These are phyloP conservation scores for Lachnellula suecica DNA, from an alignment of 2,329 filamentous ascomycete genomes.

Conservation along the genomic window DNA sequence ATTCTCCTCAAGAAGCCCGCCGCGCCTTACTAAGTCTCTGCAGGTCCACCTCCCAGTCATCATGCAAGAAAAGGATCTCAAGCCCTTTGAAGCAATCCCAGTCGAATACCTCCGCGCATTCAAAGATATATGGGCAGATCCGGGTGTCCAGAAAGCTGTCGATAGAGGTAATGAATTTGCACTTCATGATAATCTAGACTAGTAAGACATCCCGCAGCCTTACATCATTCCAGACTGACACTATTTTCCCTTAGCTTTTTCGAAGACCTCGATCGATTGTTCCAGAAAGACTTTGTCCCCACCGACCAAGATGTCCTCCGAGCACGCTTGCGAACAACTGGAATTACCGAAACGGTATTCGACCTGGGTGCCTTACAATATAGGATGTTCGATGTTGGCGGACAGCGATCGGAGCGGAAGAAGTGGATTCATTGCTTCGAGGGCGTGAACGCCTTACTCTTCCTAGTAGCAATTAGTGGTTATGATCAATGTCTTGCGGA, in stretches of 20 bases:
- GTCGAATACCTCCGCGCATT: conserved; percentile 77
- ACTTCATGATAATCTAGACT: conserved; percentile 90
- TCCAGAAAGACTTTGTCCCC: conserved; percentile 77
- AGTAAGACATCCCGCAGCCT: conserved; percentile 58
- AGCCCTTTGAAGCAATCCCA: conserved; percentile 77
- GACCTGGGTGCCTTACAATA: conserved; percentile 90
- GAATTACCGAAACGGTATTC: conserved; percentile 94
- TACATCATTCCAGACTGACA: conserved; percentile 9
- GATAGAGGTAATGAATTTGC: conserved; percentile 94
- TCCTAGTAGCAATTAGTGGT: conserved; percentile 91
- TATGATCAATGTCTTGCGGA: conserved; percentile 97
- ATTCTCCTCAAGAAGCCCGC: not conserved
- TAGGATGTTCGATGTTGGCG: conserved; percentile 83
- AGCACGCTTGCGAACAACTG: conserved; percentile 86
- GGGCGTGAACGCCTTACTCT: conserved; percentile 82
- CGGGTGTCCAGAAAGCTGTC: conserved; percentile 83
- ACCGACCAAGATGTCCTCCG: conserved; percentile 93
- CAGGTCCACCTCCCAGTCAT: conserved; percentile 79
- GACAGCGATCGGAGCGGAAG: conserved; percentile 72
- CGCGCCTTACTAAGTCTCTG: not conserved
- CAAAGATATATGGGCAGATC: conserved; percentile 80
- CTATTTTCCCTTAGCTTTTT: conserved; percentile 67
- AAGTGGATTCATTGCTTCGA: conserved; percentile 82
- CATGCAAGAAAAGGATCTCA: conserved; percentile 78
- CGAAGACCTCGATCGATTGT: conserved; percentile 72